A percentile compares a stretch with the other conserved stretches of the same genome.
These are phyloP conservation scores for Penicillium sp. DNA, from an alignment of 2,329 filamentous ascomycete species.

Conservation along the genomic window DNA sequence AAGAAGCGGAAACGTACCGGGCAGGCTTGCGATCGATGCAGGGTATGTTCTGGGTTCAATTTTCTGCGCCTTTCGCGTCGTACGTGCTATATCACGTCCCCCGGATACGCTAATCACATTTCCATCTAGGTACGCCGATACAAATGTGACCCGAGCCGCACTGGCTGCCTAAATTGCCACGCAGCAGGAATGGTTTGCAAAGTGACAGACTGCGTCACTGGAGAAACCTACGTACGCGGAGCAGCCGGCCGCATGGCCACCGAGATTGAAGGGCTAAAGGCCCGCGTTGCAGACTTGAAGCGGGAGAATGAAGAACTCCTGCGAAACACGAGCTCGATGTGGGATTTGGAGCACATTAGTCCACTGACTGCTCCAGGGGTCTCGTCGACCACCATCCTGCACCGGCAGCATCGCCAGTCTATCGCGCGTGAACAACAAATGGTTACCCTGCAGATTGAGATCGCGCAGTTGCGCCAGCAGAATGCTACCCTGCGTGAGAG, in stretches of 20 bases:
- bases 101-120: background rate
- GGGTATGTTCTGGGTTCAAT: constrained; percentile 1
- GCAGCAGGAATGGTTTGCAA: background rate
- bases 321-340: background rate
- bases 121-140: background rate
- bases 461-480: background rate
- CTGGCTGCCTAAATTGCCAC: background rate
- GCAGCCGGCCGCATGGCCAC: background rate
- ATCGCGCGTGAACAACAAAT: background rate
- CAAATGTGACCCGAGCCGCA: background rate
- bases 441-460: background rate
- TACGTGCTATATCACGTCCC: background rate
- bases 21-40: constrained; percentile 20
- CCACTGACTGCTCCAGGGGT: background rate
- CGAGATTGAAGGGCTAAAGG: background rate
- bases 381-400: background rate
- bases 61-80: background rate
- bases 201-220: constrained; percentile 4
- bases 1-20: constrained; percentile 2
- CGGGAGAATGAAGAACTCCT: constrained; percentile 21
- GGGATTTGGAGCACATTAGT: background rate
- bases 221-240: constrained; percentile 1
- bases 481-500: background rate
- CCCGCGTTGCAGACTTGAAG: constrained; percentile 9
- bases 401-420: background rate